phyloP scores from a whole-genome alignment of 2,329 filamentous ascomycete species.

The Curvularia spicifera region DNA sequence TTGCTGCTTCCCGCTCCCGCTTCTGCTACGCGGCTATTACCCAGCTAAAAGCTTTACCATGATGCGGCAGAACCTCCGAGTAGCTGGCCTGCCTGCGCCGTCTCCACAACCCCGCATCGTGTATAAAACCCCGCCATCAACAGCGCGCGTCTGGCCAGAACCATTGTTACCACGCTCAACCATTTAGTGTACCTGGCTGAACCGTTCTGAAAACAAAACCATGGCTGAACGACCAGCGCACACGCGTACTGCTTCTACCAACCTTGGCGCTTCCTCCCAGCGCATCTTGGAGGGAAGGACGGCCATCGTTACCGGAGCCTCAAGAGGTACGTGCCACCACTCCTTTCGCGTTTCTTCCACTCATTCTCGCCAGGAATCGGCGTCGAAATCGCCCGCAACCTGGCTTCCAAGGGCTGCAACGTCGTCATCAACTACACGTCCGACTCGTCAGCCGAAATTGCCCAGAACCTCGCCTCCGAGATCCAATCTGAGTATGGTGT shows the following conservation, averaged over 20 bases:
- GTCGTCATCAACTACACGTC: slow-evolving; percentile 76
- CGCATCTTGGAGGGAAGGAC: slow-evolving; percentile 70
- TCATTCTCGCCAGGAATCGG: slow-evolving; percentile 69
- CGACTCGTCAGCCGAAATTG: slow-evolving; percentile 61
- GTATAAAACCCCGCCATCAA: slow-evolving; percentile 31
- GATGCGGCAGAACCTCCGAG: slow-evolving; percentile 26
- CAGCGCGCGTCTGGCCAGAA: slow-evolving; percentile 1
- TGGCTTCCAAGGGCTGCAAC: slow-evolving; percentile 74
- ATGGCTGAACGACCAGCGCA: slow-evolving; percentile 49
- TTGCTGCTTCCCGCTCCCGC: background rate
- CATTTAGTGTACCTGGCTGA: slow-evolving; percentile 5
- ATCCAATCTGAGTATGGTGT: slow-evolving; percentile 66
- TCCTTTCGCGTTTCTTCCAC: background rate
- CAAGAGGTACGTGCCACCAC: slow-evolving; percentile 64
- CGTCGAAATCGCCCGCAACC: slow-evolving; percentile 68
- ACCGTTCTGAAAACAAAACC: slow-evolving; percentile 12
- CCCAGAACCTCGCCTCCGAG: slow-evolving; percentile 61
- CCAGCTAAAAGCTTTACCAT: slow-evolving; percentile 6
- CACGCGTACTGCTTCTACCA: slow-evolving; percentile 50
- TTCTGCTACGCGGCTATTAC: slow-evolving; percentile 10
- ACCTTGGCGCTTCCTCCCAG: slow-evolving; percentile 40
- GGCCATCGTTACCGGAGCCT: slow-evolving; percentile 79
- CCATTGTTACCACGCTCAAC: background rate
- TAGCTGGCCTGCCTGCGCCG: slow-evolving; percentile 22
- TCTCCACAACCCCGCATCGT: slow-evolving; percentile 27